These are phyloP conservation scores for Acer negundo DNA, from an alignment of 345 rosid species.

Conservation along the genomic window DNA sequence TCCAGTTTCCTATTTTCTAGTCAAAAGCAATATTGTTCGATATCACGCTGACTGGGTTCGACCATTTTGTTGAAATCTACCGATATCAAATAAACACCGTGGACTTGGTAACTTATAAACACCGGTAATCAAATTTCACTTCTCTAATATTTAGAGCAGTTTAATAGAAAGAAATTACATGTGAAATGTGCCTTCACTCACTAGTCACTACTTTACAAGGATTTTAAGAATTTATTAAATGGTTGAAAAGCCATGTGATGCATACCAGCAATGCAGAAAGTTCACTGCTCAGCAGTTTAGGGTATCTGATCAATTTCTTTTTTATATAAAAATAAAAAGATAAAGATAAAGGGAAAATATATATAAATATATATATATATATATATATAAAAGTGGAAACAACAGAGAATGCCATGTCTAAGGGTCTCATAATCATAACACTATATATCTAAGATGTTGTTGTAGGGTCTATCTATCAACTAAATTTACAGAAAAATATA, in stretches of 20 bases:
- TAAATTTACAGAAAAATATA: no score
- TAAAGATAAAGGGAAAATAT: not conserved
- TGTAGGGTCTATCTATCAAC: not conserved
- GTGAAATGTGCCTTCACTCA: no score
- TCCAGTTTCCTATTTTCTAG: not conserved
- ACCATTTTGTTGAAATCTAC: no score
- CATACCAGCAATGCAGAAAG: not conserved
- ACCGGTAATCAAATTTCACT: not conserved
- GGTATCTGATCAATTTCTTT: not conserved
- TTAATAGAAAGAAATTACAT: not conserved
- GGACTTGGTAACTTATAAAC: no score
- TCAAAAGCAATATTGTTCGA: not conserved
- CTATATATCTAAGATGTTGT: not conserved
- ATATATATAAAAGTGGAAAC: no score
- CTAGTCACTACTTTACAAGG: not conserved
- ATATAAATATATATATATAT: no score
- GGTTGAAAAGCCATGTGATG: constrained; percentile 3
- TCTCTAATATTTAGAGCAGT: not conserved
- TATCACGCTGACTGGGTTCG: not conserved
- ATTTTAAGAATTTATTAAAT: not conserved
- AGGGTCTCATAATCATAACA: no score
- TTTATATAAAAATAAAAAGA: not conserved
- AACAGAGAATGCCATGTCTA: not conserved
- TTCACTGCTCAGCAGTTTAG: not conserved
- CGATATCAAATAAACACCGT: no score